phyloP scores from a whole-genome alignment of 1,284 basidiomycete species.

The Singerocomus inundabilis region DNA sequence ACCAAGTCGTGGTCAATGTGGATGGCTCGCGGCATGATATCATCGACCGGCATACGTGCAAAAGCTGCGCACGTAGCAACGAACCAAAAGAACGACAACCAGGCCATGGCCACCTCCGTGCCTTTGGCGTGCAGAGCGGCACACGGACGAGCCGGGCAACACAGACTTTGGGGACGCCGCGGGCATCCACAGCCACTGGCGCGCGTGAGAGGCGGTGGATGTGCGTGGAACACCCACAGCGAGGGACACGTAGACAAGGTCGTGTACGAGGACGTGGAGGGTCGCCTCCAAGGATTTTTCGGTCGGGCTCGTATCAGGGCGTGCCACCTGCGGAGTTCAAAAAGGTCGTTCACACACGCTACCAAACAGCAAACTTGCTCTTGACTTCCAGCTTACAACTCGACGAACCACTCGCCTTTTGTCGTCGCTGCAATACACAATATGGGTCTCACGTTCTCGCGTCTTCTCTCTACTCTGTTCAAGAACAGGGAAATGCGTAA shows the following conservation, averaged over 20 bases:
- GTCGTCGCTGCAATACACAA: constrained; percentile 43
- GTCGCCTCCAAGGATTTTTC: too few species aligned
- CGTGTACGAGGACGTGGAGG: constrained; percentile 12
- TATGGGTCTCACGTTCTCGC: constrained; percentile 85
- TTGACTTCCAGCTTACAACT: constrained; percentile 34
- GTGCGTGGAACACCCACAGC: constrained; percentile 7
- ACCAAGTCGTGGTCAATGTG: background rate
- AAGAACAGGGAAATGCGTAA: constrained; percentile 99
- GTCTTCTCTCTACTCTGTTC: constrained; percentile 83
- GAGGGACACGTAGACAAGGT: constrained; percentile 18
- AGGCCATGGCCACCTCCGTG: background rate
- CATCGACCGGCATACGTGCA: background rate
- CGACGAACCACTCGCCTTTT: constrained; percentile 35
- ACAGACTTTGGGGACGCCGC: background rate
- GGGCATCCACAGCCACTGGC: background rate
- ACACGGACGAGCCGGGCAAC: background rate
- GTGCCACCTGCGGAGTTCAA: constrained; percentile 36
- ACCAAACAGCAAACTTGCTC: constrained; percentile 38
- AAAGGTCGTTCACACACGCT: constrained; percentile 34
- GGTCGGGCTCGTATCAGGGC: background rate
- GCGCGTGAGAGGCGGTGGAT: background rate
- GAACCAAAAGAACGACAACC: background rate
- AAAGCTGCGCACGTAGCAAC: background rate
- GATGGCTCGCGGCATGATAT: background rate
- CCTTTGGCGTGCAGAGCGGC: background rate